A percentile compares a stretch with the other conserved stretches of the same genome.
Conservation (phyloP, 2,329 filamentous ascomycete genomes). For the Aurifilum marmelostoma region DNA sequence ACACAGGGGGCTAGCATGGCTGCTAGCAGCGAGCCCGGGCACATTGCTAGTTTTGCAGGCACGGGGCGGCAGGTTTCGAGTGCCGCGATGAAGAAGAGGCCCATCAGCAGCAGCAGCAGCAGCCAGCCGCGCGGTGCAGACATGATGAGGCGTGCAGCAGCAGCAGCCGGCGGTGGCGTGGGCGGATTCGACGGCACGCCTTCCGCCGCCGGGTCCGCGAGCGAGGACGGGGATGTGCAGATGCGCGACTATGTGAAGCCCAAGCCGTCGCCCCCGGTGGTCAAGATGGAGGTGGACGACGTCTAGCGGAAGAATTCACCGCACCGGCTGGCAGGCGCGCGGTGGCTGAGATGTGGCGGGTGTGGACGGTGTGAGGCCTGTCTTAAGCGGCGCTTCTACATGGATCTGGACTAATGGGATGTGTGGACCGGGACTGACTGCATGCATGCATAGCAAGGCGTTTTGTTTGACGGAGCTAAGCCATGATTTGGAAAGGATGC, state of each 20-base stretch:
- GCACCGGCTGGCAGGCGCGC: conserved; percentile 10
- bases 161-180: not conserved
- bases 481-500: not conserved
- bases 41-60: not conserved
- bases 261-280: conserved; percentile 32
- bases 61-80: not conserved
- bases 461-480: not conserved
- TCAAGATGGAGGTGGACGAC: conserved; percentile 55
- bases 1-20: conserved; percentile 38
- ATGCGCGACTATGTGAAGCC: conserved; percentile 37
- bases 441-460: conserved; percentile 39
- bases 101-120: not conserved
- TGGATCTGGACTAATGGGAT: conserved; percentile 5
- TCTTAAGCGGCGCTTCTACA: conserved; percentile 17
- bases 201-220: not conserved
- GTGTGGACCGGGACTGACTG: not conserved
- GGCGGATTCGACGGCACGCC: not conserved
- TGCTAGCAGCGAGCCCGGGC: conserved; percentile 21
- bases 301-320: conserved; percentile 34
- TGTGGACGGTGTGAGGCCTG: conserved; percentile 9
- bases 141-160: not conserved
- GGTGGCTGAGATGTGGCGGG: conserved; percentile 5
- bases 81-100: conserved; percentile 28
- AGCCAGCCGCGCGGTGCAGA: not conserved
- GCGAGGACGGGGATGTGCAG: conserved; percentile 15